Percentiles rank a stretch among this genome's conserved stretches.
These are phyloP conservation scores for Tulasnella sp. DNA, from an alignment of 768 basidiomycete species.

Conservation along the genomic window DNA sequence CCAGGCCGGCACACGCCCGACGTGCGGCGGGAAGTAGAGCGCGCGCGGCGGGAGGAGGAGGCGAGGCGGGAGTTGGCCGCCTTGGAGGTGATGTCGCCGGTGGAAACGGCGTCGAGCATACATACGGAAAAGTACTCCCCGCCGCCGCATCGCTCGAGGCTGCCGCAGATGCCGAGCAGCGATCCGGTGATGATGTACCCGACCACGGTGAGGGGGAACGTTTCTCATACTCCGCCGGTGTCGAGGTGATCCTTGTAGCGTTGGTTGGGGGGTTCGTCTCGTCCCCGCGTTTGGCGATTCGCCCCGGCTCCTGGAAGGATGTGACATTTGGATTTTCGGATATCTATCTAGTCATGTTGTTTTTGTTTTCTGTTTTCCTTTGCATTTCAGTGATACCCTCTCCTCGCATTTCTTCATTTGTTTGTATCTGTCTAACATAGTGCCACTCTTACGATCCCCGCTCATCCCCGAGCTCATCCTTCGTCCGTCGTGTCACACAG, in stretches of 20 bases:
- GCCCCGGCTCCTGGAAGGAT: neutral
- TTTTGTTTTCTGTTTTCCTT: neutral
- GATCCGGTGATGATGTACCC: conserved; percentile 28
- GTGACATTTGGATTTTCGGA: neutral
- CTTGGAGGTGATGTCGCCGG: neutral
- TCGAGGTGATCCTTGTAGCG: neutral
- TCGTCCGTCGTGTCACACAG: neutral
- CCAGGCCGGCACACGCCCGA: neutral
- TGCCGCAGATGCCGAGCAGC: conserved; percentile 22
- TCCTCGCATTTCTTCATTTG: neutral
- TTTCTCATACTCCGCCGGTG: neutral
- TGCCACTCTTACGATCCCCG: conserved; percentile 10
- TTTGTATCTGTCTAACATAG: conserved; percentile 11
- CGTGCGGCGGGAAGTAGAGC: neutral
- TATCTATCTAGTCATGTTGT: neutral
- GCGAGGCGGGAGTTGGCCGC: neutral
- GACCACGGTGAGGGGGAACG: neutral
- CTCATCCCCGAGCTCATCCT: neutral
- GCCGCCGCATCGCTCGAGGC: conserved; percentile 23
- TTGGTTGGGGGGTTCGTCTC: no score
- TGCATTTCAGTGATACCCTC: neutral
- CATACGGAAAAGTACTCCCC: conserved; percentile 23
- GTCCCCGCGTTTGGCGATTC: neutral
- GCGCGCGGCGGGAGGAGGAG: conserved; percentile 13
- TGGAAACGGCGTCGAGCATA: neutral